Base-by-base conservation (phyloP, 2,329 filamentous ascomycete species). In the Bipolaris zeicola region DNA sequence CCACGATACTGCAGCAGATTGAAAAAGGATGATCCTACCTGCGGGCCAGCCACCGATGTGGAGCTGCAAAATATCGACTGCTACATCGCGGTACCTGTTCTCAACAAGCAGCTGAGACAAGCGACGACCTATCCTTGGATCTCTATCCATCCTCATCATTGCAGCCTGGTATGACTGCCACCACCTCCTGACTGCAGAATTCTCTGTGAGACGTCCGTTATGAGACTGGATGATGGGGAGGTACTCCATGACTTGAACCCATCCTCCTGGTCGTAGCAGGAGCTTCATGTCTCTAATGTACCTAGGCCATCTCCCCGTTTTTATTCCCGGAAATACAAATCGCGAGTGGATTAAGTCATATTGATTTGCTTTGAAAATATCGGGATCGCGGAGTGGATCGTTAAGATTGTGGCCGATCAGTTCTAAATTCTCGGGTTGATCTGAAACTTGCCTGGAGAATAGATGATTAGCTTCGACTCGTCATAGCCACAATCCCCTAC, bases 201-300 rank as follows among this genome's bases (percentile, higher is more conserved):
- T 49, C 13, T 87, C 82, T 10, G 85, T 87, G 65, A 95, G 78
- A n/a, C 85, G 87, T 5, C 92, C 92, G 67, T 91, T 96, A 65
- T 94, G 87, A 0, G 91, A 96, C 73, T 96, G 93, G 24, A 91
- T 87, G 62, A 92, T 91, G 74, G 88, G 89, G 69, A 96, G 92
- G 66, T 93, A 85, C 71, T 96, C 93, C n/a, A 91, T 85, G 83
- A 96, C 88, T 70, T 96, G 92, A 57, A 90, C 84, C 91, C 92
- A 96, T 1, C 93, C 92, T 2, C 88, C 89, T 5, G 87, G 88
- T 48, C 86, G 88, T 60, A 93, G 79, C 8, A 92, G 83, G 20
- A 85, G 82, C 63, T 86, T 84, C 58, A 96, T 89, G 65, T 96
- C 93, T 64, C 82, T 80, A 62, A 96, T 76, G 75, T 96, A 96